These are phyloP conservation scores for Microascus cirrosus DNA, from an alignment of 2,329 filamentous ascomycete genomes.

Conservation along the genomic window DNA sequence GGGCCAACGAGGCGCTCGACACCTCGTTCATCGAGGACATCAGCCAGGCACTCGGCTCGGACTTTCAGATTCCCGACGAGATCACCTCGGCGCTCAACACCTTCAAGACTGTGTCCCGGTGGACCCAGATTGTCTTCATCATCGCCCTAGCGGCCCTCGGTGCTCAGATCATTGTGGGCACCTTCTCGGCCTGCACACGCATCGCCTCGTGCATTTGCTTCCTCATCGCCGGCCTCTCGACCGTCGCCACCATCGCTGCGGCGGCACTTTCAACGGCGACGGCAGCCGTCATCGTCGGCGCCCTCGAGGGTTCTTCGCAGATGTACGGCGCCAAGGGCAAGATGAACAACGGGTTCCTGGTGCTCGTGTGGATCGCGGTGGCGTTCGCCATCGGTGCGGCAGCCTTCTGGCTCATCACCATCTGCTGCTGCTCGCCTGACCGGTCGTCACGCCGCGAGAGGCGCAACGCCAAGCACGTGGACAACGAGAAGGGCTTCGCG, in stretches of 20 bases:
- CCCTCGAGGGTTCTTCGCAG: slow-evolving; percentile 50
- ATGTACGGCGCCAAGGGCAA: slow-evolving; percentile 56
- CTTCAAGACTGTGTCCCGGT: slow-evolving; percentile 65
- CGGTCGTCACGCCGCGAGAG: slow-evolving; percentile 18
- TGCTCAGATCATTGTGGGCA: slow-evolving; percentile 63
- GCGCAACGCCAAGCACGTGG: slow-evolving; percentile 17
- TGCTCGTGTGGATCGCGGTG: slow-evolving; percentile 66
- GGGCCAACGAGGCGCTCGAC: slow-evolving; percentile 63
- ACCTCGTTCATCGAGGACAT: slow-evolving; percentile 25
- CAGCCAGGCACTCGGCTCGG: slow-evolving; percentile 41
- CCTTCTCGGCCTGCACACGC: slow-evolving; percentile 75
- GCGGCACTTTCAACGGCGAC: slow-evolving; percentile 66
- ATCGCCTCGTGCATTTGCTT: slow-evolving; percentile 75
- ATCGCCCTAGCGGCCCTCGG: slow-evolving; percentile 60
- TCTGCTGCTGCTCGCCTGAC: slow-evolving; percentile 72
- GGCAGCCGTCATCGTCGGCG: slow-evolving; percentile 57
- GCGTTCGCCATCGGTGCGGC: slow-evolving; percentile 64
- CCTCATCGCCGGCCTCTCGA: slow-evolving; percentile 57
- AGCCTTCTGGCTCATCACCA: slow-evolving; percentile 84
- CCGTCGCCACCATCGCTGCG: slow-evolving; percentile 42
- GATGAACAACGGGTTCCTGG: slow-evolving; percentile 61
- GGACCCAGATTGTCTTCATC: slow-evolving; percentile 75
- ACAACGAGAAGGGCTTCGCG: slow-evolving; percentile 41
- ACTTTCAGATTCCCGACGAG: slow-evolving; percentile 55
- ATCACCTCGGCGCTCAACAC: slow-evolving; percentile 57